phyloP scores from a whole-genome alignment of 257 asterid species.

The Nyctanthes arbortristis region DNA sequence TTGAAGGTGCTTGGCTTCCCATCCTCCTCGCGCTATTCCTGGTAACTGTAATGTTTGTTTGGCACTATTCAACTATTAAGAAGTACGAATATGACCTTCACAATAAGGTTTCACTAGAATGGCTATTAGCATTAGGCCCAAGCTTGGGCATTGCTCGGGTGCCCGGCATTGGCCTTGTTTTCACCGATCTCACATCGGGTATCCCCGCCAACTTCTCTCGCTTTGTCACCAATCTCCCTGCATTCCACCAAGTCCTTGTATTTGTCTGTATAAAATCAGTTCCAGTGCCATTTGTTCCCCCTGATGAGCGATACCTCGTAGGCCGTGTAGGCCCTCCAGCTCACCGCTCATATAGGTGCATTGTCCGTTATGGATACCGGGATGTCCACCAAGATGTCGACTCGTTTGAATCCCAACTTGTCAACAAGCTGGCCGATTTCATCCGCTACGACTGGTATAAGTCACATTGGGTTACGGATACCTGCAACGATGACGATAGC shows the following conservation, averaged over 20 bases:
- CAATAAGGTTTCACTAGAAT: constrained; percentile 87
- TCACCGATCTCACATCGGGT: constrained; percentile 92
- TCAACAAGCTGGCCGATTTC: constrained; percentile 62
- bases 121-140: constrained; percentile 97
- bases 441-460: constrained; percentile 71
- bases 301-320: constrained; percentile 78
- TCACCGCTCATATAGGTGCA: constrained; percentile 94
- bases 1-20: constrained; percentile 98
- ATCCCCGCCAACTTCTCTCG: constrained; percentile 96
- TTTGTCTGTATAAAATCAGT: constrained; percentile 87
- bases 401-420: constrained; percentile 79
- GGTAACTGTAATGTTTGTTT: constrained; percentile 86
- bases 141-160: constrained; percentile 92
- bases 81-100: constrained; percentile 90
- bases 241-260: constrained; percentile 86
- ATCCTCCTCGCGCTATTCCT: constrained; percentile 93
- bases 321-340: constrained; percentile 91
- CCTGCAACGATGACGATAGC: constrained; percentile 43
- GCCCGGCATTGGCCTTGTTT: constrained; percentile 87
- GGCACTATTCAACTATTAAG: constrained; percentile 89
- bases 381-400: constrained; percentile 93
- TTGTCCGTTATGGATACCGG: constrained; percentile 85
- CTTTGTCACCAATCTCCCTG: constrained; percentile 92
- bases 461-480: constrained; percentile 33
- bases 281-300: constrained; percentile 84